A percentile compares a stretch with the other conserved stretches of the same genome.
Evolutionary conservation across 2,329 filamentous ascomycete species (phyloP).

Genomic region (Aschersonia sp.): DNA sequence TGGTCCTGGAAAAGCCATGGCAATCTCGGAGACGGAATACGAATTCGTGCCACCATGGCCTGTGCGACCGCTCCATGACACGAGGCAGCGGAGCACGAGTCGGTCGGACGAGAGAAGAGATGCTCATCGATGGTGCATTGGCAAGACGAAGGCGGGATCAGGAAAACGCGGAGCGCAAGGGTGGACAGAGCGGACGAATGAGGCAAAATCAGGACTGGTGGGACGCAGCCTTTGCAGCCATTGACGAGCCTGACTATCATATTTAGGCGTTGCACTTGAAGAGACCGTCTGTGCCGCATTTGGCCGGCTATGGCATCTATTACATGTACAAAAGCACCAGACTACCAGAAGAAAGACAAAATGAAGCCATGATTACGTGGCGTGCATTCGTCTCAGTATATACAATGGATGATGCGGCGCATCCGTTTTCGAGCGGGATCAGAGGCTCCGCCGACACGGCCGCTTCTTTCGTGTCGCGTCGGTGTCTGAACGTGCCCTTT

Average conservation of each 20-base stretch:
- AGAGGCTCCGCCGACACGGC: too few species aligned
- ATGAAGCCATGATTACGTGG: not conserved
- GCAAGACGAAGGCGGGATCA: conserved; percentile 32
- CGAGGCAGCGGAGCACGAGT: conserved; percentile 9
- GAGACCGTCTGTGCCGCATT: too few species aligned
- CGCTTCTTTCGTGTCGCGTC: too few species aligned
- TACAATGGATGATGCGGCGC: not conserved
- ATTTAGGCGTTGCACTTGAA: too few species aligned
- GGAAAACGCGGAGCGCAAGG: conserved; percentile 25
- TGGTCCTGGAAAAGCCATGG: conserved; percentile 59
- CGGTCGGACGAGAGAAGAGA: conserved; percentile 36
- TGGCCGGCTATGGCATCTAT: too few species aligned
- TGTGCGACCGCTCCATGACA: not conserved
- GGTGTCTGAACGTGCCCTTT: too few species aligned
- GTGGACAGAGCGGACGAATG: conserved; percentile 5
- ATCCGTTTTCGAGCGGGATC: too few species aligned
- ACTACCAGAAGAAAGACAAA: not conserved
- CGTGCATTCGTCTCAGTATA: not conserved
- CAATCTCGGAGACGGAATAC: conserved; percentile 8
- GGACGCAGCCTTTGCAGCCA: conserved; percentile 9
- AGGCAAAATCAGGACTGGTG: conserved; percentile 13
- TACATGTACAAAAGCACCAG: too few species aligned
- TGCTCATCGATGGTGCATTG: conserved; percentile 32
- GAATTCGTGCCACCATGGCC: not conserved
- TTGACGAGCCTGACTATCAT: conserved; percentile 1